Conservation (phyloP, 2,329 filamentous ascomycete species). For the Sordariomycetes sp. region DNA sequence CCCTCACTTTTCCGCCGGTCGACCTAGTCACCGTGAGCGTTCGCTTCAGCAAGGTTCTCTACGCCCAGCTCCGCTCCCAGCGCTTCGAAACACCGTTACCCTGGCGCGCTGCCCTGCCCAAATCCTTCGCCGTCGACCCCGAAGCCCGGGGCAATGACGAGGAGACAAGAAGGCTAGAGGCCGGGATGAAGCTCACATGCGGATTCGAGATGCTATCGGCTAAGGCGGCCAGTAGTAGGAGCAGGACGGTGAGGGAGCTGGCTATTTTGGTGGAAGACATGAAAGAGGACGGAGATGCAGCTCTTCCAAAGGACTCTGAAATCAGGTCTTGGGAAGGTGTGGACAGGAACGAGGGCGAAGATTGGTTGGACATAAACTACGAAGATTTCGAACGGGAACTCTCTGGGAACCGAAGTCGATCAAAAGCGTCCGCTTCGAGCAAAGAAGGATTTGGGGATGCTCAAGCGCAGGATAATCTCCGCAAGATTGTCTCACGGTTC, state of each 20-base stretch:
- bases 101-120: conserved; percentile 29
- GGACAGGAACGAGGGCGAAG: conserved; percentile 68
- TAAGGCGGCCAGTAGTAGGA: conserved; percentile 59
- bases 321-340: conserved; percentile 58
- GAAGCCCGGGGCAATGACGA: conserved; percentile 2
- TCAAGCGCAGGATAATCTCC: conserved; percentile 63
- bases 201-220: conserved; percentile 82
- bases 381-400: conserved; percentile 81
- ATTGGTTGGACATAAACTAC: conserved; percentile 88
- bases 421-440: conserved; percentile 22
- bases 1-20: conserved; percentile 59
- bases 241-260: conserved; percentile 63
- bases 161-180: conserved; percentile 37
- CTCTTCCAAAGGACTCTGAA: conserved; percentile 63
- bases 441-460: conserved; percentile 51
- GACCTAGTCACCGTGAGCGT: conserved; percentile 75
- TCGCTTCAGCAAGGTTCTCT: conserved; percentile 80
- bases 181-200: conserved; percentile 83
- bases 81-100: conserved; percentile 58
- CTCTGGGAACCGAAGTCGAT: conserved; percentile 30
- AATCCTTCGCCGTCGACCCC: conserved; percentile 6
- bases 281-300: conserved; percentile 55
- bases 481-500: conserved; percentile 90
- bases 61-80: conserved; percentile 83
- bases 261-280: conserved; percentile 68